Evolutionary conservation across 1,284 basidiomycete species (phyloP).

Genomic region (Cryptococcus sp.): DNA sequence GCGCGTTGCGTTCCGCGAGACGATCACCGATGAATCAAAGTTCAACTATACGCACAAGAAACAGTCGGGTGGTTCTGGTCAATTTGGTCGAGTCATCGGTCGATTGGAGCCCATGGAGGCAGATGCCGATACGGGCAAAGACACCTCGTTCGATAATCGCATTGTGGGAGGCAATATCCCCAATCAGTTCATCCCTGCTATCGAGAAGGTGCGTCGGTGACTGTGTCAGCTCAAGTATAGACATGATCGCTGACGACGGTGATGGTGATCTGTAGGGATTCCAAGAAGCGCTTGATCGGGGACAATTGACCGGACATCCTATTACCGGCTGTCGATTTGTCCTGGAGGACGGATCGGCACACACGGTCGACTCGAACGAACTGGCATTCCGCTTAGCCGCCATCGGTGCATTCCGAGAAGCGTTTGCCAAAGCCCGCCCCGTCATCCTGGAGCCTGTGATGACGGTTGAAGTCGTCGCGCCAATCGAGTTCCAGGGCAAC

Average conservation of each 20-base stretch:
- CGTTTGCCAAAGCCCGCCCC: conserved; percentile 73
- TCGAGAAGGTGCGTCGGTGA: conserved; percentile 72
- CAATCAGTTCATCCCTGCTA: conserved; percentile 86
- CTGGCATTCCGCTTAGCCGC: conserved; percentile 90
- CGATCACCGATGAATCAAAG: conserved; percentile 75
- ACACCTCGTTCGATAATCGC: conserved; percentile 81
- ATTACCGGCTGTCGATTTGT: conserved; percentile 87
- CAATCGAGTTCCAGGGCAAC: conserved; percentile 93
- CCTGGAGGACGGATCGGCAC: conserved; percentile 87
- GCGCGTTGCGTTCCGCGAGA: conserved; percentile 95
- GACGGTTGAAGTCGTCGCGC: conserved; percentile 96
- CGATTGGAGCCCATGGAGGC: conserved; percentile 88
- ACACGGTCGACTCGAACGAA: conserved; percentile 97
- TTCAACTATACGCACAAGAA: conserved; percentile 98
- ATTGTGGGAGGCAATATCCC: conserved; percentile 95
- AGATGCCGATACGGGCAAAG: conserved; percentile 78
- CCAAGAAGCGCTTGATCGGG: conserved; percentile 91
- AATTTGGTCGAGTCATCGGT: conserved; percentile 92
- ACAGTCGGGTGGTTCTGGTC: conserved; percentile 95
- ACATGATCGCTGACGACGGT: conserved; percentile 4
- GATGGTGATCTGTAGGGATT: conserved; percentile 68
- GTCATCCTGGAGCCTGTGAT: conserved; percentile 96
- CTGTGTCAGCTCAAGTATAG: not conserved
- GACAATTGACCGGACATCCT: conserved; percentile 82
- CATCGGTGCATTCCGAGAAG: conserved; percentile 91